These are phyloP conservation scores for Henckelia pumila DNA, from an alignment of 257 asterid genomes.

Conservation along the genomic window DNA sequence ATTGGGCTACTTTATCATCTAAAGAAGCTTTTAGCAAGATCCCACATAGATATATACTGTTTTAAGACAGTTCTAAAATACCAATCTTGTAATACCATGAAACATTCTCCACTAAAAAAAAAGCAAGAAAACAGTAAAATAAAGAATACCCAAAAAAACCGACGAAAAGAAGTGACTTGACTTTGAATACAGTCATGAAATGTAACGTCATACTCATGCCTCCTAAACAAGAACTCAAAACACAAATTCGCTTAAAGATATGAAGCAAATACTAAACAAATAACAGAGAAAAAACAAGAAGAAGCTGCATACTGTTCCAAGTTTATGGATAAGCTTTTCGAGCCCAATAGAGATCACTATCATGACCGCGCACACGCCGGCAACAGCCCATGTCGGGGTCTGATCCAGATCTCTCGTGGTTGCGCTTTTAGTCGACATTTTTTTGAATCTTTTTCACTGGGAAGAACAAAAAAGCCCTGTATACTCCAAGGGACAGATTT, in stretches of 20 bases:
- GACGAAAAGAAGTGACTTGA: neutral
- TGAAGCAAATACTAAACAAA: neutral
- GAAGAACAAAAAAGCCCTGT: neutral
- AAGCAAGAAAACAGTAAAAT: neutral
- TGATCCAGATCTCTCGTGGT: conserved; percentile 33
- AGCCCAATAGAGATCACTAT: conserved; percentile 44
- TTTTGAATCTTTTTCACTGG: neutral
- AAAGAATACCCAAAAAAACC: neutral
- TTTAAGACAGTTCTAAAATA: neutral
- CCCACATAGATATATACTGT: neutral
- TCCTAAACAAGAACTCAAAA: neutral
- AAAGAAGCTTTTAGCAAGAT: neutral
- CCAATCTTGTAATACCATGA: neutral
- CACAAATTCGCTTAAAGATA: neutral
- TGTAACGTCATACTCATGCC: neutral
- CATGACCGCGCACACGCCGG: conserved; percentile 52
- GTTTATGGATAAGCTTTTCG: conserved; percentile 49
- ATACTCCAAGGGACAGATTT: neutral
- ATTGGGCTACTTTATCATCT: neutral
- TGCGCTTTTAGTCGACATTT: conserved; percentile 26
- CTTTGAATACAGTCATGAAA: neutral
- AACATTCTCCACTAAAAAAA: neutral
- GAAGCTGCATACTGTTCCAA: conserved; percentile 32
- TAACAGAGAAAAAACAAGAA: neutral
- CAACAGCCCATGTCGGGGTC: conserved; percentile 74